A percentile compares a stretch with the other conserved stretches of the same genome.
Evolutionary conservation across 23 red algal species (phyloP).

Genomic region (Gracilaria domingensis): DNA sequence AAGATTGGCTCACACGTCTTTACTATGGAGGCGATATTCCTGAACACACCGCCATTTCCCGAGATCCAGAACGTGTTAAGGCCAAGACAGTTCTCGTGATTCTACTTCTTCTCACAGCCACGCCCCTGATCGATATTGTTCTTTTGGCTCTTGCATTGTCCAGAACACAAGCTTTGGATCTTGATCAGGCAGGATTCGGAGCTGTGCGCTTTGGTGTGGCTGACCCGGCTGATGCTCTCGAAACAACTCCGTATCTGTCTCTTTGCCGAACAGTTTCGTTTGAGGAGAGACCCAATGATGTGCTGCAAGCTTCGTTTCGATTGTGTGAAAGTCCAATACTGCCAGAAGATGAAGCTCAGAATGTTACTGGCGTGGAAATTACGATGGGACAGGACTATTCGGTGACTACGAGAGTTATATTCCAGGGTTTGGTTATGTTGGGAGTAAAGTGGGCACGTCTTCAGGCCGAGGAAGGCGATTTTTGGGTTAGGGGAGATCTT

Average conservation of each 20-base stretch:
- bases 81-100: not conserved
- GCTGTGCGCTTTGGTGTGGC: not conserved
- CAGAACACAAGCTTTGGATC: not conserved
- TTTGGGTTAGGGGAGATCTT: not conserved
- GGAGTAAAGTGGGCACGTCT: not conserved
- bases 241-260: conserved; percentile 1
- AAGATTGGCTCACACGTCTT: conserved; percentile 34
- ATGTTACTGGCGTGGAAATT: not conserved
- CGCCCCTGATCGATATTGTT: conserved; percentile 37
- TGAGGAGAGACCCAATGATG: not conserved
- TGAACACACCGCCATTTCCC: not conserved
- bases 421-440: not conserved
- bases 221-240: not conserved
- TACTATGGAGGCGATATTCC: conserved; percentile 52
- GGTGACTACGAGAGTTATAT: conserved; percentile 2
- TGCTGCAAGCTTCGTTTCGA: not conserved
- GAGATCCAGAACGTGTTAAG: conserved; percentile 22
- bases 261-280: not conserved
- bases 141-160: conserved; percentile 26
- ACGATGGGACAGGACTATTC: not conserved
- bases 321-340: not conserved
- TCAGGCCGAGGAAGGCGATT: not conserved
- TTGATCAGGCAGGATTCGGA: conserved; percentile 2
- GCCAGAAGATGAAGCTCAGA: not conserved
- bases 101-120: not conserved